Evolutionary conservation across 768 basidiomycete species (phyloP), one percentile per base, ranked within the genome.

Genomic region (Ephemerocybe angulata): DNA sequence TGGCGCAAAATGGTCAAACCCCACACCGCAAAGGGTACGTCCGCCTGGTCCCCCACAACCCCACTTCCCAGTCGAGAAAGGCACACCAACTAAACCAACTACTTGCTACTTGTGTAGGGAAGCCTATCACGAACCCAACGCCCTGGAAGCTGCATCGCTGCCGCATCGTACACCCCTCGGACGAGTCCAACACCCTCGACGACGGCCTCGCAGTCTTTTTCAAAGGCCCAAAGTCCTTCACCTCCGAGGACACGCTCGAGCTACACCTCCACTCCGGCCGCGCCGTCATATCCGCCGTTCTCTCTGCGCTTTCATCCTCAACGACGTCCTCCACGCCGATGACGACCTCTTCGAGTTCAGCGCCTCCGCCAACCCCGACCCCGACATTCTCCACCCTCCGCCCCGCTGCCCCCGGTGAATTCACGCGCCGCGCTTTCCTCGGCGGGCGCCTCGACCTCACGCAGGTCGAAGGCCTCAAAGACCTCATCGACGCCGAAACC

Each of bases 401-500:
- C 3, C 87, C 87, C 5, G 93, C 93, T 1, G 86, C 87, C 62
- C 82, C 87, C 1, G 93, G 93, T 27, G 93, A 96, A 69, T 96
- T 96, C 63, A 94, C 93, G 13, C 79, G 86, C 25, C 85, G 89
- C 41, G 92, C 93, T 0, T 90, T 92, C 58, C 72, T 86, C 25
- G 85, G 82, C 19, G 93, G 93, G 0, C 78, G 90, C 40, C 72
- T 96, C 51, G 93, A 94, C 63, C 70, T 96, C 53, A 93, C 91
- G 0, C 88, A 95, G 70, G 92, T 91, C 1, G 93, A 96, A 65
- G 93, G 91, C 4, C 66, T 96, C 53, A 83, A 85, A 55, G 93
- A 95, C 64, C 77, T 96, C 29, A 86, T 96, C 40, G 86, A 94
- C 51, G 91, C 92, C 0, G 91, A 94, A 63, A 96, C 93, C 0